Percentiles rank a stretch among this genome's conserved stretches.
These are phyloP conservation scores for Coemansia sp. DNA, from an alignment of 192 early-diverging fungal species.

Conservation along the genomic window DNA sequence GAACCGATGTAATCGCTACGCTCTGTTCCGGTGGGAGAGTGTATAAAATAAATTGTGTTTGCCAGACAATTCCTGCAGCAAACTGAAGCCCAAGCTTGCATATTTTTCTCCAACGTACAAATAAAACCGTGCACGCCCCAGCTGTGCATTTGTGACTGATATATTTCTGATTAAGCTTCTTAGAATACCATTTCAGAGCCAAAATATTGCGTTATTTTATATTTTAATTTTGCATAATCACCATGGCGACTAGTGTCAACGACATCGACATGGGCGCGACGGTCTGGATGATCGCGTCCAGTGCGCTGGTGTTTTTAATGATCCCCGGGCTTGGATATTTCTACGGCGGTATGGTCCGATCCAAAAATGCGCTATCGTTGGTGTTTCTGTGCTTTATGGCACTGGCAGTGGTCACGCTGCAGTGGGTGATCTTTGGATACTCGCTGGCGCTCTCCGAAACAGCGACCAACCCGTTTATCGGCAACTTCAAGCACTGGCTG, in stretches of 20 bases:
- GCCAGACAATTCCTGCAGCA: neutral
- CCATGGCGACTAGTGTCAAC: slow-evolving; percentile 16
- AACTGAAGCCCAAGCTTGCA: neutral
- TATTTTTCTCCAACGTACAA: neutral
- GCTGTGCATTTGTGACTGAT: neutral
- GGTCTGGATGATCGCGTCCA: slow-evolving; percentile 70
- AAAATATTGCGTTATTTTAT: too few relatives aligned
- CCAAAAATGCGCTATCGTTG: slow-evolving; percentile 76
- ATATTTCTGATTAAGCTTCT: neutral
- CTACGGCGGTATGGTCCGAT: slow-evolving; percentile 73
- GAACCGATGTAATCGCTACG: neutral
- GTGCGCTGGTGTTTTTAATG: slow-evolving; percentile 75
- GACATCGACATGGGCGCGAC: slow-evolving; percentile 65
- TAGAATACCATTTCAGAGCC: too few relatives aligned
- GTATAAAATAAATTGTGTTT: neutral
- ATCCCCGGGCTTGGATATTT: slow-evolving; percentile 73
- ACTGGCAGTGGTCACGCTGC: slow-evolving; percentile 68
- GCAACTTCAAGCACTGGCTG: slow-evolving; percentile 63
- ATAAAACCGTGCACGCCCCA: neutral
- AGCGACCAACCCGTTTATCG: slow-evolving; percentile 68
- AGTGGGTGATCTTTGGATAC: slow-evolving; percentile 75
- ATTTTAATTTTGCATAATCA: neutral
- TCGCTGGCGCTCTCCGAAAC: slow-evolving; percentile 68
- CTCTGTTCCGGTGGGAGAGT: neutral
- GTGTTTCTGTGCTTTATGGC: slow-evolving; percentile 71